phyloP scores from a whole-genome alignment of 1,139 yeast species.

The Pichia terricola region DNA sequence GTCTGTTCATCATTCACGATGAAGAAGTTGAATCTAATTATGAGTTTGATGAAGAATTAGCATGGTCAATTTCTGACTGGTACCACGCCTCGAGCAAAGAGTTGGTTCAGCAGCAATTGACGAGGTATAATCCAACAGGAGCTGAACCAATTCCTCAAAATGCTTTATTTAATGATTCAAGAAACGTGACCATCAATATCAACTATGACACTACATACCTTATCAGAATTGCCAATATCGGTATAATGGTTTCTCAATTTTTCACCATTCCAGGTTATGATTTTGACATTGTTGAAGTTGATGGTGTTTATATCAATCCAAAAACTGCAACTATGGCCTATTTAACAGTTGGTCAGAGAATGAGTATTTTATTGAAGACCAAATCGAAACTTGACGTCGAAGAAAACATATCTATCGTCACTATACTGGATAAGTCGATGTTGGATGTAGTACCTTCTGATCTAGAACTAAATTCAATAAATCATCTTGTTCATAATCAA shows the following conservation, averaged over 20 bases:
- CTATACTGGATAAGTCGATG: constrained; percentile 54
- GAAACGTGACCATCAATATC: constrained; percentile 47
- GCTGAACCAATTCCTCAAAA: constrained; percentile 74
- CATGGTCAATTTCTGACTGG: constrained; percentile 50
- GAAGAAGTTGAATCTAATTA: constrained; percentile 35
- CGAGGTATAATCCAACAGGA: constrained; percentile 68
- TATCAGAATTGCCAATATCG: constrained; percentile 54
- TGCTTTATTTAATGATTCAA: constrained; percentile 53
- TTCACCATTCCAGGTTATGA: constrained; percentile 60
- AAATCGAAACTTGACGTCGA: constrained; percentile 29
- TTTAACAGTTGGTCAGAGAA: constrained; percentile 64
- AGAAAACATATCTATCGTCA: constrained; percentile 53
- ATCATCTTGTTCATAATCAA: constrained; percentile 42
- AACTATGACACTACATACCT: constrained; percentile 55
- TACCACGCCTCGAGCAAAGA: constrained; percentile 45
- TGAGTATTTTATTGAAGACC: constrained; percentile 51
- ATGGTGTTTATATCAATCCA: constrained; percentile 59
- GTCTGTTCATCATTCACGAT: constrained; percentile 61
- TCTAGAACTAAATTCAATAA: constrained; percentile 44
- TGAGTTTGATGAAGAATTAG: constrained; percentile 52
- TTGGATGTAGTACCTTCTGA: constrained; percentile 49
- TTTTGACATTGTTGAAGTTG: constrained; percentile 60
- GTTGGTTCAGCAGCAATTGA: constrained; percentile 40
- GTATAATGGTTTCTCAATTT: constrained; percentile 66
- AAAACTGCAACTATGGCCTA: constrained; percentile 48